Conservation (phyloP, 768 basidiomycete species). For the Calocybe gangraenosa region DNA sequence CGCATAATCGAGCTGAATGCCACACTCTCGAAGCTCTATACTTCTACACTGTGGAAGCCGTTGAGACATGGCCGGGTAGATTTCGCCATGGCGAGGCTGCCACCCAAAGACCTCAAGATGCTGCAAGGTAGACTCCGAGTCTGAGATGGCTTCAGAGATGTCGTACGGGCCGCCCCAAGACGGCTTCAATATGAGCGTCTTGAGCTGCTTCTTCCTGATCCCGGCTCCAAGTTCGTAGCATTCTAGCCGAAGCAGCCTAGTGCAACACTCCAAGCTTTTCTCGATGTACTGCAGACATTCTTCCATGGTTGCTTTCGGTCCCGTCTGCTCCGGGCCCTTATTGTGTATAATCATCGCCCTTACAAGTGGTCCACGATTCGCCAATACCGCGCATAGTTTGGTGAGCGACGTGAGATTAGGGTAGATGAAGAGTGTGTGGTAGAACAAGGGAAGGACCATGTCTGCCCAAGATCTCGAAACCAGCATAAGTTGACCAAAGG, state of each 20-base stretch:
- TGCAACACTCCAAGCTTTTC: neutral
- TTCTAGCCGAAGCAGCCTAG: neutral
- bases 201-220: neutral
- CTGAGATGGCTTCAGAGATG: neutral
- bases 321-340: neutral
- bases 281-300: conserved; percentile 1
- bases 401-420: neutral
- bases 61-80: neutral
- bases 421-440: conserved; percentile 2
- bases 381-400: neutral
- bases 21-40: neutral
- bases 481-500: conserved; percentile 4
- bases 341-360: conserved; percentile 5
- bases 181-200: neutral
- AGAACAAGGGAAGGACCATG: neutral
- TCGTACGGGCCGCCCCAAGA: neutral
- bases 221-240: conserved; percentile 2
- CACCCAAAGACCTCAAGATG: neutral
- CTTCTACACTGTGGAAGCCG: neutral
- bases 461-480: conserved; percentile 7
- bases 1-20: neutral
- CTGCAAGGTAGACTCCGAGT: neutral
- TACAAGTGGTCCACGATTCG: neutral
- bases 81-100: neutral
- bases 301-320: neutral